phyloP scores from a whole-genome alignment of 75 land plant species.

The Pinus albicaulis region DNA sequence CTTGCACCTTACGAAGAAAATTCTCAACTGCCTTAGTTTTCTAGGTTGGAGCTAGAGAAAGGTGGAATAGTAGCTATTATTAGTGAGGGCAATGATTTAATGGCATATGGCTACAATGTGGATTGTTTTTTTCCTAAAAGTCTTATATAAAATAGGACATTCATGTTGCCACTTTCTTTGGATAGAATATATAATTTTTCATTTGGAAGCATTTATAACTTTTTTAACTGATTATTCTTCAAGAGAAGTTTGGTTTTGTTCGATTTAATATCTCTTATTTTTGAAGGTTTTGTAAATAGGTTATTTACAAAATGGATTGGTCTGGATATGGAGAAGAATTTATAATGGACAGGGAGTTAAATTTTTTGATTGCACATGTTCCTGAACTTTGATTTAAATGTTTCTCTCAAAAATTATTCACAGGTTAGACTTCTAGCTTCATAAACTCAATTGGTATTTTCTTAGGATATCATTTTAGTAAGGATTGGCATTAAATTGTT shows the following conservation, averaged over 20 bases:
- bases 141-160: neutral
- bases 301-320: slow-evolving; percentile 81
- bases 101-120: slow-evolving; percentile 75
- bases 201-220: neutral
- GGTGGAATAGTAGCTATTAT: slow-evolving; percentile 80
- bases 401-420: slow-evolving; percentile 52
- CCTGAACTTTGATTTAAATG: slow-evolving; percentile 32
- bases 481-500: neutral
- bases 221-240: neutral
- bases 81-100: slow-evolving; percentile 77
- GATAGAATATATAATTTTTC: neutral
- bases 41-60: slow-evolving; percentile 38
- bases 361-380: neutral
- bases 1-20: slow-evolving; percentile 97
- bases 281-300: slow-evolving; percentile 28
- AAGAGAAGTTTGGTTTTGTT: neutral
- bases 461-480: neutral
- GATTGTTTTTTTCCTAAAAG: neutral
- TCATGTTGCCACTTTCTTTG: neutral
- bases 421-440: slow-evolving; percentile 33
- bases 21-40: slow-evolving; percentile 78
- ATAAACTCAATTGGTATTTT: neutral
- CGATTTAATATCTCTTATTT: neutral
- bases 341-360: slow-evolving; percentile 38
- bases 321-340: slow-evolving; percentile 87